Base-by-base conservation (phyloP, 805 yeast species). In the Candida awuae region DNA sequence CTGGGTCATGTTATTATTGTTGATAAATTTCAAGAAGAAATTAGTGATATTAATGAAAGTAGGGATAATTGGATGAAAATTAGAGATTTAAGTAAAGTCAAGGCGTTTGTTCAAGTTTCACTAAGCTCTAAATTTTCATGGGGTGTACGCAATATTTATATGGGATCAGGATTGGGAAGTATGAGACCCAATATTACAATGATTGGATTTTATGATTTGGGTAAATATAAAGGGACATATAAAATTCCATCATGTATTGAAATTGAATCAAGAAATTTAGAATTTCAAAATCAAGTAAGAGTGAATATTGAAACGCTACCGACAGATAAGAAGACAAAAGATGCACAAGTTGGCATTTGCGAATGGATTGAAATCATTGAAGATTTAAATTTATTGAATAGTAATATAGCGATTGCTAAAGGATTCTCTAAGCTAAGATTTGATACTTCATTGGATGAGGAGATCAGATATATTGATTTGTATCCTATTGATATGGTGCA, bases 401-500 rank as follows among this genome's bases (percentile, higher is more conserved):
- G 94, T 4, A 88, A 94, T 38, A 86, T 92, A 23, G 97, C 96
- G 0, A 80, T 92, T 37, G 96, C 97, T 0, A 85, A 84, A 37
- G 96, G 95, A 3, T 92, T 92, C n/a, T 25, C 28, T 25, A 25
- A 25, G n/a, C 6, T 25, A 12, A 8, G 25, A 22, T 8, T 22
- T 22, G 25, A 22, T 22, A 22, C 8, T 8, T 8, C 8, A 22
- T 22, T 22, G 8, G 10, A 14, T 2, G 13, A 27, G 7, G 40
- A 39, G 12, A 70, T 68, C 44, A 68, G 71, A 46, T 80, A 65
- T 48, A 87, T 92, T 52, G 99, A 92, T 57, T 62, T 92, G 28
- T 92, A 94, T 58, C 98, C 99, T 0, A 88, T 92, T 48, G 98
- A 92, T 53, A 92, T 92, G 97, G 80, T 94, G 4, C 90, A 94